phyloP scores from a whole-genome alignment of 306 rosid species.

The Cucurbita argyrosperma region DNA sequence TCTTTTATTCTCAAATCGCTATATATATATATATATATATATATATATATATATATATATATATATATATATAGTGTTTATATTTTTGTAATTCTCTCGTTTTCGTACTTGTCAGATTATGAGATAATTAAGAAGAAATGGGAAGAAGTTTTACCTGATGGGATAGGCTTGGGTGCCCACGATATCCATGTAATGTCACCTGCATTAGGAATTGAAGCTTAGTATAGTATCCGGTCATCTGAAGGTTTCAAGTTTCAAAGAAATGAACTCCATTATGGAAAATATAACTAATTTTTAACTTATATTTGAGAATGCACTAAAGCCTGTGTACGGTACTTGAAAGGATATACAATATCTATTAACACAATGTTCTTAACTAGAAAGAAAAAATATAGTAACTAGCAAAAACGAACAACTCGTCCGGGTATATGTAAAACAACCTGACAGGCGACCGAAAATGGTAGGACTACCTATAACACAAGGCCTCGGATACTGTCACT shows the following conservation, averaged over 20 bases:
- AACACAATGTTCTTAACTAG: background rate
- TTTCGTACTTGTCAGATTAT: background rate
- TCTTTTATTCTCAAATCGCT: background rate
- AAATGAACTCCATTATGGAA: background rate
- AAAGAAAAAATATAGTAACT: background rate
- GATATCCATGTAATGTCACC: constrained; percentile 76
- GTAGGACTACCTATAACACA: background rate
- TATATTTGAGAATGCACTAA: background rate
- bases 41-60: no score
- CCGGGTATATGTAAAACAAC: background rate
- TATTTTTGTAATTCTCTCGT: background rate
- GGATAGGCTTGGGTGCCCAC: constrained; percentile 66
- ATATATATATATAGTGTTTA: background rate
- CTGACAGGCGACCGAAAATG: background rate
- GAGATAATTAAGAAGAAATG: background rate
- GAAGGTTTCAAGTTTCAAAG: background rate
- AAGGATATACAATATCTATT: background rate
- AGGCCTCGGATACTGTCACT: background rate
- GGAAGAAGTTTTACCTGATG: constrained; percentile 33
- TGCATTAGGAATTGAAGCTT: constrained; percentile 17
- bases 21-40: no score
- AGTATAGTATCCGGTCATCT: background rate
- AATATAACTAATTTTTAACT: background rate
- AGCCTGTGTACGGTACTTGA: background rate
- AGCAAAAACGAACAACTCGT: background rate